Conservation (phyloP, 306 rosid genomes). For the Argentina anserina region DNA sequence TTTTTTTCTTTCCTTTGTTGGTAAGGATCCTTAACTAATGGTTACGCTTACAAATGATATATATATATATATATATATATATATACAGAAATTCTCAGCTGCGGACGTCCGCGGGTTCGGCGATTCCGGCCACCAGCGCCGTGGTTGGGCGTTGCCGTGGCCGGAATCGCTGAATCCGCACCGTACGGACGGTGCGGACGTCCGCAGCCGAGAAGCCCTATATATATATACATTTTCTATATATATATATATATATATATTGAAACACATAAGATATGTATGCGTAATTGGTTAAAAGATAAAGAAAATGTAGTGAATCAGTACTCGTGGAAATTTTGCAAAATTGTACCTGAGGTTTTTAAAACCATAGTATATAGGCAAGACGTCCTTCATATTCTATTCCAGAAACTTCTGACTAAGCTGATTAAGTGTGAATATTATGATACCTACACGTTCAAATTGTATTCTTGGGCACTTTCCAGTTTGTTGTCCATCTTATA, state of each 20-base stretch:
- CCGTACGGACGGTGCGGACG: no score
- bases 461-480: background rate
- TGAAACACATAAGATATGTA: background rate
- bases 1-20: background rate
- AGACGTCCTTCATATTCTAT: background rate
- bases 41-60: background rate
- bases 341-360: background rate
- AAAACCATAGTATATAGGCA: background rate
- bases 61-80: no score
- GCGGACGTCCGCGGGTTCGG: no score
- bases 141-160: no score
- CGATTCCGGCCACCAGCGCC: no score
- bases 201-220: no score
- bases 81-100: no score
- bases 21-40: conserved; percentile 12
- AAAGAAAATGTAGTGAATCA: background rate
- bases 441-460: background rate
- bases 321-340: background rate
- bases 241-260: no score
- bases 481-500: background rate
- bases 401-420: background rate
- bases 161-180: no score
- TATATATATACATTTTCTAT: no score
- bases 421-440: background rate
- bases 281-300: background rate